A percentile compares a stretch with the other conserved stretches of the same genome.
Conservation (phyloP, 2,329 filamentous ascomycete genomes). For the Emergomyces orientalis region DNA sequence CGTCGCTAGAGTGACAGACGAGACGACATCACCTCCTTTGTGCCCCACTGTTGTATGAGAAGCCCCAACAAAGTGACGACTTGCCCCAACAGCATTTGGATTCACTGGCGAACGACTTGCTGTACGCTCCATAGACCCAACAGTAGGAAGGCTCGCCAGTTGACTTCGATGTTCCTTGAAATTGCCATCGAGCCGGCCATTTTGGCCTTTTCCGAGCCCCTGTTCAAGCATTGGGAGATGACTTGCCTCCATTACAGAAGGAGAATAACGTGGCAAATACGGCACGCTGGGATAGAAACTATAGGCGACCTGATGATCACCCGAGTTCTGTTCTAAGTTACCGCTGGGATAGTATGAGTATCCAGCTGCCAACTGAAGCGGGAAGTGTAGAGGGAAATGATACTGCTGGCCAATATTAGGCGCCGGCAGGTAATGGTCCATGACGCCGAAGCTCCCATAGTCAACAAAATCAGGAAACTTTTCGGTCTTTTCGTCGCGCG, state of each 20-base stretch:
- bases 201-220: background rate
- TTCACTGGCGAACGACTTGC: background rate
- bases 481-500: background rate
- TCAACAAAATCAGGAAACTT: constrained; percentile 1
- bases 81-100: background rate
- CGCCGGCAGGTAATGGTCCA: background rate
- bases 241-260: background rate
- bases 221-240: background rate
- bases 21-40: background rate
- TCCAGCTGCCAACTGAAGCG: background rate
- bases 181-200: background rate
- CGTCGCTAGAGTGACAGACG: constrained; percentile 1
- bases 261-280: background rate
- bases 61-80: constrained; percentile 2
- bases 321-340: background rate
- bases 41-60: background rate
- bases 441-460: background rate
- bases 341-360: background rate
- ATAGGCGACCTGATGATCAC: background rate
- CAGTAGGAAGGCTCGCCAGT: background rate
- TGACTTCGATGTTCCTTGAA: background rate
- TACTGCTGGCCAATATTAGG: background rate
- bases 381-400: background rate
- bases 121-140: background rate
- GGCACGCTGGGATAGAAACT: background rate